phyloP scores from a whole-genome alignment of 768 basidiomycete genomes.

The Pilatotrama ljubarskyi region DNA sequence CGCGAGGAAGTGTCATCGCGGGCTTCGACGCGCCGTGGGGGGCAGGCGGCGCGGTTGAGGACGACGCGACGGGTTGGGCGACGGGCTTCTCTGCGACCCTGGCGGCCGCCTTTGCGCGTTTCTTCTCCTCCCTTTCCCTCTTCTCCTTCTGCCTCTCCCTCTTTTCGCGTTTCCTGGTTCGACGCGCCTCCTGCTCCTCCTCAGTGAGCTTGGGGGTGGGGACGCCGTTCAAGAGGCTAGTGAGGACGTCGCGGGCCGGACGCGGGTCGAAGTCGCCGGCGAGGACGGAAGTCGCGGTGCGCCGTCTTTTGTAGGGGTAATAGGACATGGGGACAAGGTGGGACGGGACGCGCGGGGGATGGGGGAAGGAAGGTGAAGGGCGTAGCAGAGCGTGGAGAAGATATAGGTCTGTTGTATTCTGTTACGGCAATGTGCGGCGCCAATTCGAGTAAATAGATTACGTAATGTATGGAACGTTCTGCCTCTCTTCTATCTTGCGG shows the following conservation, averaged over 20 bases:
- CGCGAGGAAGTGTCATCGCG: constrained; percentile 21
- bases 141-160: constrained; percentile 25
- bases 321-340: constrained; percentile 24
- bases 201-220: constrained; percentile 64
- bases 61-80: constrained; percentile 17
- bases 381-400: constrained; percentile 29
- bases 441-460: constrained; percentile 27
- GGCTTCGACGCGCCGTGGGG: constrained; percentile 23
- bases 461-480: constrained; percentile 25
- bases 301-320: constrained; percentile 36
- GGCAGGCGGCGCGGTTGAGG: constrained; percentile 23
- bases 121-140: constrained; percentile 36
- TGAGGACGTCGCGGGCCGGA: constrained; percentile 72
- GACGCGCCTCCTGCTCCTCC: constrained; percentile 56
- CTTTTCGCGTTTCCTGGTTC: constrained; percentile 52
- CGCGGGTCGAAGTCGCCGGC: constrained; percentile 72
- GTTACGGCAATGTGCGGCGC: constrained; percentile 29
- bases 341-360: constrained; percentile 4
- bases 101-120: constrained; percentile 25
- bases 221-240: constrained; percentile 77
- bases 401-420: constrained; percentile 33
- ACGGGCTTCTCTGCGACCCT: constrained; percentile 30
- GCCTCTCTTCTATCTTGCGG: constrained; percentile 16
- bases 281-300: constrained; percentile 75
- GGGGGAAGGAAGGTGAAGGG: constrained; percentile 22